A percentile compares a stretch with the other conserved stretches of the same genome.
Evolutionary conservation across 768 basidiomycete species (phyloP).

Genomic region (Suillus subluteus): DNA sequence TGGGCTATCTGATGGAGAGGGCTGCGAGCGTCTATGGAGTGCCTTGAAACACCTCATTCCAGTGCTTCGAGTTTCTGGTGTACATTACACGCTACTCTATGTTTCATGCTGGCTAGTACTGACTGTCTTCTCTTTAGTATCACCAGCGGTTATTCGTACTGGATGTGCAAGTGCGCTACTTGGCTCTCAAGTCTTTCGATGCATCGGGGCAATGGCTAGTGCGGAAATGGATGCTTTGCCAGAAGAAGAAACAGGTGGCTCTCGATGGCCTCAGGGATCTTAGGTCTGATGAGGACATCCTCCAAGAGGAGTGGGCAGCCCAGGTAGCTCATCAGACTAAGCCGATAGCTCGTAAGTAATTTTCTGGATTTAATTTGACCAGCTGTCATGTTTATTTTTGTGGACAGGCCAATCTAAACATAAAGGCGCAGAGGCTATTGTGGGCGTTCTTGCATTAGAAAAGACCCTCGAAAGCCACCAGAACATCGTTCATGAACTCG

Average conservation of each 20-base stretch:
- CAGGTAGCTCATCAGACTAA: constrained; percentile 27
- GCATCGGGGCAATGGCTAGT: constrained; percentile 20
- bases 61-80: constrained; percentile 21
- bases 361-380: neutral
- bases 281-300: neutral
- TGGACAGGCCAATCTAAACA: too few species aligned
- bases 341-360: constrained; percentile 8
- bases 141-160: constrained; percentile 31
- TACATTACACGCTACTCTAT: constrained; percentile 9
- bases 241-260: constrained; percentile 8
- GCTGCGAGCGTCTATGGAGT: constrained; percentile 11
- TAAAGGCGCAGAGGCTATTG: too few species aligned
- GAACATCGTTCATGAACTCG: neutral
- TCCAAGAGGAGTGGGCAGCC: constrained; percentile 21
- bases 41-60: constrained; percentile 25
- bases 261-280: constrained; percentile 1
- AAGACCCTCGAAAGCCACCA: too few species aligned
- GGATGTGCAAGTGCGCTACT: constrained; percentile 29
- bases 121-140: constrained; percentile 20
- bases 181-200: constrained; percentile 13
- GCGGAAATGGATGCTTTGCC: constrained; percentile 10
- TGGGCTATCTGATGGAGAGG: constrained; percentile 34
- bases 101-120: constrained; percentile 2
- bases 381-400: too few species aligned
- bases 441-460: too few species aligned